Evolutionary conservation across 129 eudicot genomes (phyloP), one percentile per base, ranked within the genome.

Genomic region (Flaveria ramosissima): DNA sequence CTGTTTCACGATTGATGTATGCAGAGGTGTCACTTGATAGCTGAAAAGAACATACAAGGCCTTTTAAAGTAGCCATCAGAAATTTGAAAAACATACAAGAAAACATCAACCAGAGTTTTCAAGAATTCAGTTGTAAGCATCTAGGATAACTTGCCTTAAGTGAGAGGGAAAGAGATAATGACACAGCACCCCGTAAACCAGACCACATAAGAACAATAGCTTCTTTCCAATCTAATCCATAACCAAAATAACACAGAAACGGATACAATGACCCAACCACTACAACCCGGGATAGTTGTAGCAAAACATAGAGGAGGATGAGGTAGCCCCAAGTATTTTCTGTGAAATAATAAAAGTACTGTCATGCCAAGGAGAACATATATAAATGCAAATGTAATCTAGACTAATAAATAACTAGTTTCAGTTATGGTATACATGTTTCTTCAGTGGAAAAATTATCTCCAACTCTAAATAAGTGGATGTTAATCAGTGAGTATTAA

Each of bases 141-240:
- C 0, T 15, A 72, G 46, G 59, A 67, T 10, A 71, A 88, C 92
- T 80, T 85, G 70, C 98, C 96, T 93, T 87, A 78, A 93, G 87
- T 39, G 98, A 93, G 64, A 93, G 82, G 20, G 98, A 88, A 63
- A 93, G 98, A 14, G 98, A 79, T 75, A 93, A 81, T 64, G 98
- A 90, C 16, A 93, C 98, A 21, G 97, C 97, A 69, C 98, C 98
- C 27, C 98, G 86, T 70, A 93, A 75, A 57, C 98, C 97, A 78
- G 97, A 85, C 98, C 97, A 93, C 12, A 84, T 80, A 57, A 93
- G 88, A 72, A 93, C 80, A 72, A 72, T 67, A 61, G 97, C 98
- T 83, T 93, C 98, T 85, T 85, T 93, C 98, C 96, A 93, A 69
- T 93, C 91, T 78, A 93, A 71, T 27, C 97, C 98, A 81, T 93